Conservation (phyloP, 306 rosid species). For the Lupinus albus region DNA sequence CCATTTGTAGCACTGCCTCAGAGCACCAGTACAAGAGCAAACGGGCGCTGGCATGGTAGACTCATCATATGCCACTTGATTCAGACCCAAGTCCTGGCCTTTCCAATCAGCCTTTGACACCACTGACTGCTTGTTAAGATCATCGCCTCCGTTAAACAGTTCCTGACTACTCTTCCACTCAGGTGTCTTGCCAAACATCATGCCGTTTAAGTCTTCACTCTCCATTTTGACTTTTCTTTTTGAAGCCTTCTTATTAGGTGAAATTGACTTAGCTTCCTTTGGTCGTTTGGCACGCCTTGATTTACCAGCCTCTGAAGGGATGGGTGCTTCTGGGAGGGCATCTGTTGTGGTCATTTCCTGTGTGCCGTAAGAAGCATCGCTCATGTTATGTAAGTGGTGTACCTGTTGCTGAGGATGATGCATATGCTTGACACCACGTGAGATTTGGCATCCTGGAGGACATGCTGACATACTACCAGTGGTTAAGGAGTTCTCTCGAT, state of each 20-base stretch:
- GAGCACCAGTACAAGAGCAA: slow-evolving; percentile 86
- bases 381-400: slow-evolving; percentile 64
- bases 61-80: slow-evolving; percentile 89
- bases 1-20: slow-evolving; percentile 98
- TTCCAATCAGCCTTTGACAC: slow-evolving; percentile 93
- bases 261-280: slow-evolving; percentile 63
- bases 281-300: slow-evolving; percentile 70
- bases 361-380: slow-evolving; percentile 62
- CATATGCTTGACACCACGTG: slow-evolving; percentile 93
- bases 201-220: slow-evolving; percentile 72
- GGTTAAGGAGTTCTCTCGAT: slow-evolving; percentile 66
- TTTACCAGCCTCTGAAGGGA: slow-evolving; percentile 61
- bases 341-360: slow-evolving; percentile 70
- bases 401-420: slow-evolving; percentile 84
- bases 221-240: slow-evolving; percentile 80
- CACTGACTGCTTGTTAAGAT: slow-evolving; percentile 65
- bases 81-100: slow-evolving; percentile 84
- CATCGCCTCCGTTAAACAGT: slow-evolving; percentile 66
- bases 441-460: slow-evolving; percentile 96
- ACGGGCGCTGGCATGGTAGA: slow-evolving; percentile 94
- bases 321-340: slow-evolving; percentile 55
- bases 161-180: slow-evolving; percentile 84
- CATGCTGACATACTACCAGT: slow-evolving; percentile 66
- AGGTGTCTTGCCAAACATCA: slow-evolving; percentile 64
- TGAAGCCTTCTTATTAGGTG: slow-evolving; percentile 71